phyloP scores from a whole-genome alignment of 2,329 filamentous ascomycete species.

The Xylaria sp. region DNA sequence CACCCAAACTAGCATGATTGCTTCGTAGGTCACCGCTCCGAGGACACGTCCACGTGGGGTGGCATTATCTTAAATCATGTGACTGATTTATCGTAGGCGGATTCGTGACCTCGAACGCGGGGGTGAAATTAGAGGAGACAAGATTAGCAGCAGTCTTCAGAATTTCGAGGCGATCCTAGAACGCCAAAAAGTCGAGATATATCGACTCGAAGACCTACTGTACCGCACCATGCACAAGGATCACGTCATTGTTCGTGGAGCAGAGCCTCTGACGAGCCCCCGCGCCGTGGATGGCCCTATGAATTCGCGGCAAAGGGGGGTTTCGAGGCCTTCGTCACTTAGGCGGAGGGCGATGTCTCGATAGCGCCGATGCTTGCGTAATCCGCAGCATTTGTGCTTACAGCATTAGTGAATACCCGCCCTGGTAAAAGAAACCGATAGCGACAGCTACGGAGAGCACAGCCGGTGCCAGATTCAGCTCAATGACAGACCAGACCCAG shows the following conservation, averaged over 20 bases:
- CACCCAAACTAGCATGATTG: conserved; percentile 55
- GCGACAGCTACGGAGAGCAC: conserved; percentile 57
- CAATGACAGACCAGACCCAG: conserved; percentile 92
- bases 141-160: conserved; percentile 38
- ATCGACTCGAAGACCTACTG: conserved; percentile 38
- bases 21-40: conserved; percentile 42
- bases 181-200: conserved; percentile 38
- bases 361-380: not conserved
- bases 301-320: not conserved
- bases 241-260: conserved; percentile 17
- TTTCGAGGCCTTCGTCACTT: conserved; percentile 1
- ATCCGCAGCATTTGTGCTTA: not conserved
- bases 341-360: not conserved
- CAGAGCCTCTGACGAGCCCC: conserved; percentile 12
- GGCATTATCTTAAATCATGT: not conserved
- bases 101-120: conserved; percentile 45
- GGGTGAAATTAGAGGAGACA: conserved; percentile 40
- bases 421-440: conserved; percentile 52
- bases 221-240: conserved; percentile 35
- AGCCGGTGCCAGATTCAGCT: conserved; percentile 75
- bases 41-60: not conserved
- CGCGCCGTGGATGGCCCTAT: conserved; percentile 12
- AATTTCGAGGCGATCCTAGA: conserved; percentile 36
- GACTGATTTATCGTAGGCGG: conserved; percentile 31
- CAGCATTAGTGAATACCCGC: conserved; percentile 55